Evolutionary conservation across 768 basidiomycete species (phyloP).

Genomic region (Strobilomyces dryophilus): DNA sequence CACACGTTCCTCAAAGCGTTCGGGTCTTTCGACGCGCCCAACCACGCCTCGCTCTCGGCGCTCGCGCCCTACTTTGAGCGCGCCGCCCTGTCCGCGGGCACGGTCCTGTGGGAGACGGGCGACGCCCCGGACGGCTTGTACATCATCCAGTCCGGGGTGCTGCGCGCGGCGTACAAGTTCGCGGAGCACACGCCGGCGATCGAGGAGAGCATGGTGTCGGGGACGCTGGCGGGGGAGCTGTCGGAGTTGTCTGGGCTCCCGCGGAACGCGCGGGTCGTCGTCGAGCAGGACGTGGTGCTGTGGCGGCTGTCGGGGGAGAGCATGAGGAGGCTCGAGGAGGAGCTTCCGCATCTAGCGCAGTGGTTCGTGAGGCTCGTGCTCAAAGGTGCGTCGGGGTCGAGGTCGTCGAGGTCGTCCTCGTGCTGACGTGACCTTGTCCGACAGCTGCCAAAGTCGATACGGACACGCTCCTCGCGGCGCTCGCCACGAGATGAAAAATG

Average conservation of each 20-base stretch:
- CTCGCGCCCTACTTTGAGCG: conserved; percentile 72
- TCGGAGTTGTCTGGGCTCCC: conserved; percentile 74
- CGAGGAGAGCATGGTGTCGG: conserved; percentile 91
- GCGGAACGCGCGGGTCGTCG: conserved; percentile 82
- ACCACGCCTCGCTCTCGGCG: conserved; percentile 53
- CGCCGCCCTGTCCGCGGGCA: conserved; percentile 49
- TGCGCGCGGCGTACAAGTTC: conserved; percentile 81
- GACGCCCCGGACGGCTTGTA: conserved; percentile 81
- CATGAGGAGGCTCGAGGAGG: conserved; percentile 60
- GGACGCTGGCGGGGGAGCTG: conserved; percentile 89
- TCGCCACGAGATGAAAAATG: conserved; percentile 38
- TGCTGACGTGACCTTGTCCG: not conserved
- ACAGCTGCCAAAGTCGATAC: conserved; percentile 63
- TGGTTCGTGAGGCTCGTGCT: conserved; percentile 64
- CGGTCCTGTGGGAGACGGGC: conserved; percentile 72
- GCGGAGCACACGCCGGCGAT: conserved; percentile 61
- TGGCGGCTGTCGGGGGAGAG: conserved; percentile 72
- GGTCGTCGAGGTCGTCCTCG: not conserved
- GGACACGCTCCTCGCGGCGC: conserved; percentile 55
- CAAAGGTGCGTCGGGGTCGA: conserved; percentile 53
- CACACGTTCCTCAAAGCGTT: conserved; percentile 78
- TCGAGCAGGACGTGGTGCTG: conserved; percentile 71
- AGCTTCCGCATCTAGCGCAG: conserved; percentile 63
- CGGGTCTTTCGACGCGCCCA: conserved; percentile 60
- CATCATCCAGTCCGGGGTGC: conserved; percentile 81